Conservation (phyloP, 495 filamentous ascomycete species). For the Talaromyces borbonicus region DNA sequence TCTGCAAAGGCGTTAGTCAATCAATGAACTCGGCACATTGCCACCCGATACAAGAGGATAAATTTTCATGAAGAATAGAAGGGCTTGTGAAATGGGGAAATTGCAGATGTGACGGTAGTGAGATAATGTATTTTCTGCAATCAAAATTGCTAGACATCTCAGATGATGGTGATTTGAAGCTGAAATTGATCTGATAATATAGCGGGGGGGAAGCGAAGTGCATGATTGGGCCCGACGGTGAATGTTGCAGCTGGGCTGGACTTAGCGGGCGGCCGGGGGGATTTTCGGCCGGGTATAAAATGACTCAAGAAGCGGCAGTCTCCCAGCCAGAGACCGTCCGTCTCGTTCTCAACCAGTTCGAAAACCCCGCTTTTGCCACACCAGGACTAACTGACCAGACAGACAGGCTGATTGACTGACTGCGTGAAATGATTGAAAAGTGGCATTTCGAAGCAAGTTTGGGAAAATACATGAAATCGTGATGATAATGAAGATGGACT, state of each 20-base stretch:
- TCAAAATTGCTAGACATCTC: no score
- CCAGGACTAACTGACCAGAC: no score
- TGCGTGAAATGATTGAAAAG: constrained; percentile 1
- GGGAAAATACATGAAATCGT: constrained; percentile 10
- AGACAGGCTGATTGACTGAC: no score
- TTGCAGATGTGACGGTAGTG: background rate
- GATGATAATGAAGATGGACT: constrained; percentile 28
- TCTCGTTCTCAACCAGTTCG: constrained; percentile 1
- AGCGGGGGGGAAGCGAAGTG: no score
- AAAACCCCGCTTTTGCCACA: constrained; percentile 6
- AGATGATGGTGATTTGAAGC: no score
- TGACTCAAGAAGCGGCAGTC: constrained; percentile 10
- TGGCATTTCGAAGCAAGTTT: background rate
- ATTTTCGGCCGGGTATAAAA: constrained; percentile 11
- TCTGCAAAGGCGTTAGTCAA: constrained; percentile 44
- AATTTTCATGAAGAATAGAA: no score
- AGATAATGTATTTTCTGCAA: no score
- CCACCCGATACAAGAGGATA: no score
- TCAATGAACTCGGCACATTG: constrained; percentile 13
- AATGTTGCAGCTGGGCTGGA: constrained; percentile 5
- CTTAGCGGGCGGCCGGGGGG: constrained; percentile 6
- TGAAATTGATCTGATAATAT: no score
- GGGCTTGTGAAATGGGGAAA: no score
- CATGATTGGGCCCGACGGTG: background rate
- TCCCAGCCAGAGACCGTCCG: constrained; percentile 7